Evolutionary conservation across 1,139 yeast species (phyloP).

Genomic region (Magnusiomyces tetraspermus): DNA sequence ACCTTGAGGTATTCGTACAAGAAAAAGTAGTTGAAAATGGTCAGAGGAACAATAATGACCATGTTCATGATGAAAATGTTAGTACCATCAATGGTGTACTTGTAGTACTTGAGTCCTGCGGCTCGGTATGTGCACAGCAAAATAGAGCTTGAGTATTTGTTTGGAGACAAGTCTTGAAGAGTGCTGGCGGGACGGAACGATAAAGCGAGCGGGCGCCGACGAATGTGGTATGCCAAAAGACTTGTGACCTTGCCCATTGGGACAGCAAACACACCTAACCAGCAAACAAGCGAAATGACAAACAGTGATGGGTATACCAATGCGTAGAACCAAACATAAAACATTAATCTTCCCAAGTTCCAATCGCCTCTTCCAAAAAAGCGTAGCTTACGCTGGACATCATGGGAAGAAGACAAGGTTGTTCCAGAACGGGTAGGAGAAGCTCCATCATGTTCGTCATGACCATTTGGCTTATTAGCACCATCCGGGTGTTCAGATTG

Average conservation of each 20-base stretch:
- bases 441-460: background rate
- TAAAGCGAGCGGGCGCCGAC: conserved; percentile 85
- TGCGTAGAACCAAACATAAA: conserved; percentile 63
- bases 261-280: conserved; percentile 81
- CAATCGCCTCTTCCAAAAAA: conserved; percentile 90
- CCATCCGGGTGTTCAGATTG: conserved; percentile 1
- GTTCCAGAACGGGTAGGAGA: conserved; percentile 13
- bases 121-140: conserved; percentile 82
- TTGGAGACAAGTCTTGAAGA: conserved; percentile 24
- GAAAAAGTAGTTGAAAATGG: conserved; percentile 67
- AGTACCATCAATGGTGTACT: conserved; percentile 93
- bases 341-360: conserved; percentile 74
- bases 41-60: conserved; percentile 68
- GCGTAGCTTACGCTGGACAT: conserved; percentile 35
- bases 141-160: conserved; percentile 33
- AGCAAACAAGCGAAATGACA: conserved; percentile 51
- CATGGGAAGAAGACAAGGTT: conserved; percentile 14
- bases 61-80: conserved; percentile 85
- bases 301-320: conserved; percentile 60
- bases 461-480: background rate
- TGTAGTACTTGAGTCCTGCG: conserved; percentile 84
- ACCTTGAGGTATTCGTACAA: conserved; percentile 45
- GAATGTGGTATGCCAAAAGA: conserved; percentile 64
- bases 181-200: conserved; percentile 52
- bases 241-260: conserved; percentile 80